Percentiles rank a stretch among this genome's conserved stretches.
These are phyloP conservation scores for Neocatenulostroma microsporum DNA, from an alignment of 2,329 filamentous ascomycete species.

Conservation along the genomic window DNA sequence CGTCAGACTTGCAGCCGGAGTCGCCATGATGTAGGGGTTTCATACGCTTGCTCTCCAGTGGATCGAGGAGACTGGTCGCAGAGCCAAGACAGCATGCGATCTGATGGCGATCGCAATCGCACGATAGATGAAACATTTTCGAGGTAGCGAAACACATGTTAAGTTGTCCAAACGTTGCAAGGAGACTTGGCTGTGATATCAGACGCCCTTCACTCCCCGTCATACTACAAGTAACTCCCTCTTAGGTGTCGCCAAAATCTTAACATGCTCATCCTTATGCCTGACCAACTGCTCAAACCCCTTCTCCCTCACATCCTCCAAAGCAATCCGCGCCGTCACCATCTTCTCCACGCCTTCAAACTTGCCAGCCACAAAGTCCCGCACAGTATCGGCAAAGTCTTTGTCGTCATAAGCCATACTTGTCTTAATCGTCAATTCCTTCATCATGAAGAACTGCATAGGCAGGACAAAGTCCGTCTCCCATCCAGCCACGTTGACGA, in stretches of 20 bases:
- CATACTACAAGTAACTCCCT: slow-evolving; percentile 2
- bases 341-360: slow-evolving; percentile 4
- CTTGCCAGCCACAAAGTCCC: slow-evolving; percentile 1
- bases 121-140: no score
- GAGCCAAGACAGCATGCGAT: no score
- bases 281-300: slow-evolving; percentile 4
- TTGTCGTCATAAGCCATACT: slow-evolving; percentile 15
- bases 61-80: no score
- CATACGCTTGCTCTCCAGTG: no score
- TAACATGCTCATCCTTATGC: slow-evolving; percentile 4
- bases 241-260: slow-evolving; percentile 5
- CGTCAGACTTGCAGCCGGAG: no score
- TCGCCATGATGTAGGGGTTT: no score
- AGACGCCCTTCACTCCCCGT: no score
- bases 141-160: no score
- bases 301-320: slow-evolving; percentile 2
- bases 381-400: slow-evolving; percentile 11
- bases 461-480: slow-evolving; percentile 9
- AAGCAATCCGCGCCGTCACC: slow-evolving; percentile 1
- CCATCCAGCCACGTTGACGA: slow-evolving; percentile 21
- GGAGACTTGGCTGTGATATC: no score
- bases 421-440: slow-evolving; percentile 13
- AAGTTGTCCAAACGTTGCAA: no score
- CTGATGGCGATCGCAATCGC: no score
- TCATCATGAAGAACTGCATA: slow-evolving; percentile 14